Evolutionary conservation across 2,329 filamentous ascomycete genomes (phyloP).

Genomic region (Aspergillus costaricaensis): DNA sequence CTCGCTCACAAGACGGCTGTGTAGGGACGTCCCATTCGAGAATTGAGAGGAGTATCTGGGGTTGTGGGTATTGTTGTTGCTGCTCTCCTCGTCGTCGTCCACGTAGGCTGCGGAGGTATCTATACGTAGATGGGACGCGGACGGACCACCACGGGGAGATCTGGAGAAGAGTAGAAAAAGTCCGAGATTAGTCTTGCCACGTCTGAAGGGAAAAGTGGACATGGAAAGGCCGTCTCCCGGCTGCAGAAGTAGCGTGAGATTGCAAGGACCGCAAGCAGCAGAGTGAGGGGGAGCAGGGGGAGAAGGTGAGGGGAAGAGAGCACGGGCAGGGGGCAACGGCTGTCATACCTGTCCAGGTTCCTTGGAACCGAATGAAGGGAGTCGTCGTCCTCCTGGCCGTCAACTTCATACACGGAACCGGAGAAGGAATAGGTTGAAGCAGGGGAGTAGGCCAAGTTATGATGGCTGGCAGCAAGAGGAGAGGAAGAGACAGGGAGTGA

Average conservation of each 20-base stretch:
- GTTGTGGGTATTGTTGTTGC: constrained; percentile 31
- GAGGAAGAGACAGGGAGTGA: constrained; percentile 13
- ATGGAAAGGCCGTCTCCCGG: constrained; percentile 19
- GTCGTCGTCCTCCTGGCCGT: constrained; percentile 18
- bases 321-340: constrained; percentile 6
- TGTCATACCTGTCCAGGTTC: constrained; percentile 44
- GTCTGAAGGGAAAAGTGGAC: constrained; percentile 22
- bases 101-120: constrained; percentile 32
- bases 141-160: constrained; percentile 42
- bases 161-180: constrained; percentile 32
- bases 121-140: constrained; percentile 36
- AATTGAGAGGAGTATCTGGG: constrained; percentile 29
- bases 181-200: constrained; percentile 30
- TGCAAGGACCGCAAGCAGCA: constrained; percentile 7
- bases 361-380: constrained; percentile 36
- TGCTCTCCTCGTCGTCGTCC: constrained; percentile 30
- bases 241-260: constrained; percentile 11
- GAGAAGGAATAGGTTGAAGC: constrained; percentile 25
- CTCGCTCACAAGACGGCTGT: constrained; percentile 47
- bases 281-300: constrained; percentile 6
- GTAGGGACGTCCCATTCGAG: constrained; percentile 41
- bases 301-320: constrained; percentile 8
- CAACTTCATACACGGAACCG: constrained; percentile 19
- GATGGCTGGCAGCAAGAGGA: constrained; percentile 8
- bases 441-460: constrained; percentile 16